phyloP scores from a whole-genome alignment of 163 green algal genomes.

The Prototheca stagnorum region DNA sequence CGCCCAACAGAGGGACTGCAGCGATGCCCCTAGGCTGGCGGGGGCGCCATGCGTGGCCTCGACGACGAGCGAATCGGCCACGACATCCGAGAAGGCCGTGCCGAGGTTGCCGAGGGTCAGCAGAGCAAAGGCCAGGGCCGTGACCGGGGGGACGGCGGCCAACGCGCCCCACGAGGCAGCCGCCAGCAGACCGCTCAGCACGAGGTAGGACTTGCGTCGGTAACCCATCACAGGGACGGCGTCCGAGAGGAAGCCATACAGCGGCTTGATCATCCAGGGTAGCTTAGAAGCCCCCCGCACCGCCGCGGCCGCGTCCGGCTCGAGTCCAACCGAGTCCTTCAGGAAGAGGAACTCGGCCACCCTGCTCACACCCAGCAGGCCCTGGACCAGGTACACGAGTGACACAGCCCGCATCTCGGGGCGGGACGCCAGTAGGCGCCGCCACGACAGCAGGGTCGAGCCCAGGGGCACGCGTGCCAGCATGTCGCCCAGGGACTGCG shows the following conservation, averaged over 20 bases:
- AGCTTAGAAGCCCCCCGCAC: conserved; percentile 4
- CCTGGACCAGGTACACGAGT: conserved; percentile 85
- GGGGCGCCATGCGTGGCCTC: conserved; percentile 41
- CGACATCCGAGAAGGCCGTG: conserved; percentile 70
- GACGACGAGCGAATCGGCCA: conserved; percentile 91
- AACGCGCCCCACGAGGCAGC: conserved; percentile 1
- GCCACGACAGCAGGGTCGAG: too few relatives aligned
- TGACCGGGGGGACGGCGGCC: conserved; percentile 18
- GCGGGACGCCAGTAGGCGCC: too few relatives aligned
- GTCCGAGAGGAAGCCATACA: conserved; percentile 88
- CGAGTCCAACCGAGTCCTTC: conserved; percentile 76
- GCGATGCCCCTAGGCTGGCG: conserved; percentile 38
- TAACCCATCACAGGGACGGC: conserved; percentile 82
- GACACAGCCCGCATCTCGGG: too few relatives aligned
- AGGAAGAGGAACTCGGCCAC: conserved; percentile 81
- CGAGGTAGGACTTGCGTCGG: conserved; percentile 60
- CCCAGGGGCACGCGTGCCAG: too few relatives aligned
- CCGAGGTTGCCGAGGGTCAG: conserved; percentile 41
- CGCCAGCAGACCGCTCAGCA: conserved; percentile 44
- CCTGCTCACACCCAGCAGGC: conserved; percentile 70
- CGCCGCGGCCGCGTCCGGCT: conserved; percentile 52
- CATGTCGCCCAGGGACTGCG: too few relatives aligned
- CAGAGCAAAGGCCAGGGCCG: conserved; percentile 13
- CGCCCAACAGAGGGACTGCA: conserved; percentile 90
- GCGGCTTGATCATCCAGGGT: conserved; percentile 46